These are phyloP conservation scores for Colletotrichum caudatum DNA, from an alignment of 2,329 filamentous ascomycete species.

Conservation along the genomic window DNA sequence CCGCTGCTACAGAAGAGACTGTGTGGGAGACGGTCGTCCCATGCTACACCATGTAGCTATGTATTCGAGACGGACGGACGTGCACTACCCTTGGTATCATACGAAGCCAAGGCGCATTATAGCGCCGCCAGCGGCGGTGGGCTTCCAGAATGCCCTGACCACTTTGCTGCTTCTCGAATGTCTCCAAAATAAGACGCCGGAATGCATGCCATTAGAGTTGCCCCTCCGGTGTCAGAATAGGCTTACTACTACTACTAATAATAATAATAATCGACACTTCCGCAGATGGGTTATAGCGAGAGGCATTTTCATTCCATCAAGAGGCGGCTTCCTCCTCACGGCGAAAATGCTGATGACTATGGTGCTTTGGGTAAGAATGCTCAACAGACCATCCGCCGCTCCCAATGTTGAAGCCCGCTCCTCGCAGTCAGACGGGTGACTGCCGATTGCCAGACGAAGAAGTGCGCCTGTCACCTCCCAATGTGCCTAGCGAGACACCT, in stretches of 20 bases:
- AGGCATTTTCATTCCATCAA: slow-evolving; percentile 8
- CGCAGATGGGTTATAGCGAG: neutral
- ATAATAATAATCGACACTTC: slow-evolving; percentile 10
- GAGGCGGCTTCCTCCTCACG: slow-evolving; percentile 6
- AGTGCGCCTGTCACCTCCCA: neutral
- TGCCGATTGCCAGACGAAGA: neutral
- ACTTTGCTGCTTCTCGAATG: slow-evolving; percentile 37
- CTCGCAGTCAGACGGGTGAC: neutral
- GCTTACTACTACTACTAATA: too few relatives aligned
- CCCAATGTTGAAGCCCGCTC: neutral
- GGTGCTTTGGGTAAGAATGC: neutral
- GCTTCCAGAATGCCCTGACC: slow-evolving; percentile 35
- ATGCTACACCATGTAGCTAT: neutral
- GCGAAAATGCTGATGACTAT: neutral
- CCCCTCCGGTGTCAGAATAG: slow-evolving; percentile 12
- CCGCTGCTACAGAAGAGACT: slow-evolving; percentile 21
- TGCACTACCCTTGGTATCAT: slow-evolving; percentile 11
- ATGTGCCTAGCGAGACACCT: neutral
- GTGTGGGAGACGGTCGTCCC: slow-evolving; percentile 19
- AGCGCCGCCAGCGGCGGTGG: slow-evolving; percentile 33
- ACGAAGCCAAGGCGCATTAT: slow-evolving; percentile 9
- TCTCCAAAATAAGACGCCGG: slow-evolving; percentile 28
- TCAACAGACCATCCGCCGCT: neutral
- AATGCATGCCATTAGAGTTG: slow-evolving; percentile 19
- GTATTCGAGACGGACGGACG: slow-evolving; percentile 26